These are phyloP conservation scores for Schizothecium vesticola DNA, from an alignment of 495 filamentous ascomycete species.

Conservation along the genomic window DNA sequence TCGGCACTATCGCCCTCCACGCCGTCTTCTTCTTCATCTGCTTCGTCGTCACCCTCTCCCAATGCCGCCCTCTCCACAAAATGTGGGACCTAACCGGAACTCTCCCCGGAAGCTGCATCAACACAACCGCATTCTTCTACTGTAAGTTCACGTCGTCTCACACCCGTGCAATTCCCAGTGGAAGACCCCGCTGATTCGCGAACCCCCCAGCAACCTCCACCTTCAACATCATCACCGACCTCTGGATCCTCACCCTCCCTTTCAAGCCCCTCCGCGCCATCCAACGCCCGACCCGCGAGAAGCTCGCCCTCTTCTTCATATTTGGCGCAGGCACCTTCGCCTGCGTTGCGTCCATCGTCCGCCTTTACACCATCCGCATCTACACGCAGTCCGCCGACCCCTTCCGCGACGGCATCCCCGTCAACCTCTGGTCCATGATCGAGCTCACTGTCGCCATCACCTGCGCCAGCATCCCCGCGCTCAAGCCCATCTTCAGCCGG, in stretches of 20 bases:
- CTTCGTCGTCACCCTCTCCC: constrained; percentile 34
- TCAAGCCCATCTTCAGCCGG: constrained; percentile 36
- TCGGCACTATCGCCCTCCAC: constrained; percentile 34
- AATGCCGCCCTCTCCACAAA: constrained; percentile 41
- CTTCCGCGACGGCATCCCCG: constrained; percentile 28
- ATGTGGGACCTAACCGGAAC: constrained; percentile 42
- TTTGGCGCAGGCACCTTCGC: constrained; percentile 47
- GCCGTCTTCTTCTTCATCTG: constrained; percentile 33
- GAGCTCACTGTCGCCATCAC: constrained; percentile 48
- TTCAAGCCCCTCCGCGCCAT: constrained; percentile 41
- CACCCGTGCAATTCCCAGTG: not conserved
- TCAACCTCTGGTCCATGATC: constrained; percentile 43
- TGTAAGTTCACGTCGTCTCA: constrained; percentile 24
- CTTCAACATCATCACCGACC: constrained; percentile 49
- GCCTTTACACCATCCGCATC: constrained; percentile 37
- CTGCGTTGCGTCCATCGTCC: constrained; percentile 38
- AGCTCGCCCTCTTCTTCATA: constrained; percentile 42
- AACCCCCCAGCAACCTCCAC: constrained; percentile 36
- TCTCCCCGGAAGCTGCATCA: constrained; percentile 38
- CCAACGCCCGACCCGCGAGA: constrained; percentile 40
- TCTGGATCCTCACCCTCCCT: constrained; percentile 48
- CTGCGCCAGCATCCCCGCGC: constrained; percentile 46
- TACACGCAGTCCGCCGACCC: constrained; percentile 32
- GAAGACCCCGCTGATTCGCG: no score
- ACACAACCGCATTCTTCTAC: constrained; percentile 47